Evolutionary conservation across 305 asterid genomes (phyloP), one percentile per base, ranked within the genome.

Genomic region (Plantago rigida): DNA sequence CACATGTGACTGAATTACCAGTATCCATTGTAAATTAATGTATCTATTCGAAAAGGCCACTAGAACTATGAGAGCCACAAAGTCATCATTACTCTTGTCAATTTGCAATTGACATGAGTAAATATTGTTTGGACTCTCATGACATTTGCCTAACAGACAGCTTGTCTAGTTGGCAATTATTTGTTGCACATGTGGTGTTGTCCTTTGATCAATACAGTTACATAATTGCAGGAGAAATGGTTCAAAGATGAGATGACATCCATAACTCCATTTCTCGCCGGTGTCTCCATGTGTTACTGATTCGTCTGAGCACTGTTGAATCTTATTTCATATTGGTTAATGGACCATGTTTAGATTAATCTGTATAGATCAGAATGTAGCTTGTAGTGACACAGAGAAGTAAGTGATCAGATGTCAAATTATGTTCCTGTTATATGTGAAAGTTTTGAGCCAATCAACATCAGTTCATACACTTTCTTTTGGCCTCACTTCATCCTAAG

Each of bases 161-260:
- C 42, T 26, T 28, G 4, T 53, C 42, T 26, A 74, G 70, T 29
- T 44, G 71, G 73, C 72, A 81, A 81, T 77, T 71, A 82, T 78
- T 70, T 44, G 80, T 72, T 79, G 79, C 82, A 36, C 42, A 80
- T 77, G 78, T 78, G 92, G 77, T 71, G 75, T 71, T 71, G 84
- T 75, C 81, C 79, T 81, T 67, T 74, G 78, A 79, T 85, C 69
- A 36, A 36, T 36, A 36, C 42, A 57, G 75, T 64, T 68, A 54
- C 75, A 78, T 70, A 59, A 70, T 71, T 78, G 71, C 77, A n/a
- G 66, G 28, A 68, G 70, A 74, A 74, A 70, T 77, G 79, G 68
- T 81, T 73, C 66, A 72, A 67, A 82, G 78, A 79, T 67, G 72
- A 12, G 39, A 52, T 52, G 39, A 52, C 41, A 34, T 49, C 54